These are phyloP conservation scores for Trichoderma asperelloides DNA, from an alignment of 495 filamentous ascomycete genomes.

Conservation along the genomic window DNA sequence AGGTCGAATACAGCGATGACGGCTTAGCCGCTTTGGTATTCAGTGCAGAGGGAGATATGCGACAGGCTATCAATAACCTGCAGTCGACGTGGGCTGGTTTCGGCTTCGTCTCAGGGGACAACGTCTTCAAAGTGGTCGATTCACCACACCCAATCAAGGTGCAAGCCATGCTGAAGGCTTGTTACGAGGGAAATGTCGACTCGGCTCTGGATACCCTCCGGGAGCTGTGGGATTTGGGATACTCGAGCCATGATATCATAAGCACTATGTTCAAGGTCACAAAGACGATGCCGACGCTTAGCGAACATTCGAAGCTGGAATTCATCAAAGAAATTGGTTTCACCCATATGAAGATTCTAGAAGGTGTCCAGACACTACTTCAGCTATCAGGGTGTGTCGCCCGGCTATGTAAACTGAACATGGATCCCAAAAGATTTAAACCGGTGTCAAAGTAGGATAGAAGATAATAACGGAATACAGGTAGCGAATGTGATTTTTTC, in stretches of 20 bases:
- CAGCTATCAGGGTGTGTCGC: constrained; percentile 89
- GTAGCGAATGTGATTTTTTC: constrained; percentile 1
- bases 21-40: constrained; percentile 93
- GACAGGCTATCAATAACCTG: constrained; percentile 97
- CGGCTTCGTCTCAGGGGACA: constrained; percentile 93
- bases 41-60: constrained; percentile 96
- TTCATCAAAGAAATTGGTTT: constrained; percentile 99
- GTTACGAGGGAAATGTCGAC: constrained; percentile 85
- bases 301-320: constrained; percentile 88
- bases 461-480: neutral
- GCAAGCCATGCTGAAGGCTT: constrained; percentile 95
- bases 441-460: neutral
- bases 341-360: constrained; percentile 96
- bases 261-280: constrained; percentile 98
- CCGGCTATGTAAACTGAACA: constrained; percentile 85
- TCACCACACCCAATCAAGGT: constrained; percentile 95
- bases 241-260: constrained; percentile 94
- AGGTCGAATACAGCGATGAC: constrained; percentile 82
- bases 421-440: constrained; percentile 83
- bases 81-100: constrained; percentile 94
- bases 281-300: constrained; percentile 81
- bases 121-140: constrained; percentile 97
- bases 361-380: constrained; percentile 89
- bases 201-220: constrained; percentile 76
- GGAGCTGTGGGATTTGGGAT: constrained; percentile 90